Evolutionary conservation across 176 grass and related monocot species (phyloP).

Genomic region (Metroxylon sagu): DNA sequence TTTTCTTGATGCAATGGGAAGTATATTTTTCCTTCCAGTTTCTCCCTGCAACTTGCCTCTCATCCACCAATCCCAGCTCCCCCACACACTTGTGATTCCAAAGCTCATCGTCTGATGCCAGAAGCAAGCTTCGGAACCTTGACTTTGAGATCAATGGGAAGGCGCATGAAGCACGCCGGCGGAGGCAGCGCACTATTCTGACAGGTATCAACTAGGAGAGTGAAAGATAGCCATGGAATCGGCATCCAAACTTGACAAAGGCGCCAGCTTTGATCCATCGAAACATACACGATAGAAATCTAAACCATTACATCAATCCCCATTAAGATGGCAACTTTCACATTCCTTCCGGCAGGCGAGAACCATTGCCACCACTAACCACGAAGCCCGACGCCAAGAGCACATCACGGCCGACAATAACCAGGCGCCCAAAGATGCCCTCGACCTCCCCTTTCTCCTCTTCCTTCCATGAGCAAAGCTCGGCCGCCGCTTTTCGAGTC

Average conservation of each 20-base stretch:
- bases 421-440: slow-evolving; percentile 27
- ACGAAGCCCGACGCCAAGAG: slow-evolving; percentile 52
- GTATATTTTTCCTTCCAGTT: slow-evolving; percentile 29
- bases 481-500: too few relatives aligned
- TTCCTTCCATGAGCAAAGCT: slow-evolving; percentile 37
- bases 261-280: slow-evolving; percentile 39
- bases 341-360: slow-evolving; percentile 29
- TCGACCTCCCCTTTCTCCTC: slow-evolving; percentile 16
- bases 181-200: slow-evolving; percentile 33
- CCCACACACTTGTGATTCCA: slow-evolving; percentile 48
- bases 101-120: slow-evolving; percentile 56
- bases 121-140: slow-evolving; percentile 38
- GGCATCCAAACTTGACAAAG: slow-evolving; percentile 45
- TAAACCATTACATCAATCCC: slow-evolving; percentile 48
- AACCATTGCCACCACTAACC: background rate
- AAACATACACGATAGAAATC: slow-evolving; percentile 47
- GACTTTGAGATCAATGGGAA: slow-evolving; percentile 55
- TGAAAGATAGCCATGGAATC: slow-evolving; percentile 42
- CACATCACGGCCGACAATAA: slow-evolving; percentile 47
- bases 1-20: slow-evolving; percentile 25
- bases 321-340: slow-evolving; percentile 49
- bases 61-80: slow-evolving; percentile 22
- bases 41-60: slow-evolving; percentile 10
- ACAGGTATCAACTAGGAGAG: slow-evolving; percentile 59
- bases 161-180: slow-evolving; percentile 68